phyloP scores from a whole-genome alignment of 2,329 filamentous ascomycete genomes.

The Erysiphe pulchra region DNA sequence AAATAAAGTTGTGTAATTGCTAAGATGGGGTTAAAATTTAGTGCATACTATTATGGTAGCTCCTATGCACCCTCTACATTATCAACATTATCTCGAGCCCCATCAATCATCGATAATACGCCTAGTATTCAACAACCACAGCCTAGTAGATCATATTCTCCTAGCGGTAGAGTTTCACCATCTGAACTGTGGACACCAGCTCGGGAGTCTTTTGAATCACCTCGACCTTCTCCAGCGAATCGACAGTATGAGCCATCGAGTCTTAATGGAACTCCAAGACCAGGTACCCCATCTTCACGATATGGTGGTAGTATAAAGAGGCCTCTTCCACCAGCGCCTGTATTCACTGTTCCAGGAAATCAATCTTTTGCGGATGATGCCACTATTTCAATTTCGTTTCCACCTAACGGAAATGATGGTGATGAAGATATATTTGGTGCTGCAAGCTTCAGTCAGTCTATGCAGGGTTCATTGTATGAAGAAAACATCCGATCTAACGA shows the following conservation, averaged over 20 bases:
- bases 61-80: constrained; percentile 22
- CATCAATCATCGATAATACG: constrained; percentile 29
- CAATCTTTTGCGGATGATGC: constrained; percentile 36
- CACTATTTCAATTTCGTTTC: constrained; percentile 46
- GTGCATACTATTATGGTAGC: constrained; percentile 14
- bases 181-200: constrained; percentile 33
- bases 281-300: constrained; percentile 68
- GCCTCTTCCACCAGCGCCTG: constrained; percentile 65
- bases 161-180: constrained; percentile 23
- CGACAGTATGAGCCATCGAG: constrained; percentile 66
- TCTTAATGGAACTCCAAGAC: constrained; percentile 68
- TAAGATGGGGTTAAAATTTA: constrained; percentile 7
- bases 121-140: constrained; percentile 36
- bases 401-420: constrained; percentile 22
- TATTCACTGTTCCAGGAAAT: constrained; percentile 37
- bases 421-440: constrained; percentile 50
- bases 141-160: constrained; percentile 32
- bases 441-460: constrained; percentile 13
- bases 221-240: constrained; percentile 38
- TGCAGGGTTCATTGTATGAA: constrained; percentile 7
- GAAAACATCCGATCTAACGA: constrained; percentile 18
- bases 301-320: constrained; percentile 74
- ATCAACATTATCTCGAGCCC: constrained; percentile 20
- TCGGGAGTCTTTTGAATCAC: constrained; percentile 30
- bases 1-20: constrained; percentile 15